Conservation (phyloP, 345 rosid genomes). For the Melaleuca alternifolia region DNA sequence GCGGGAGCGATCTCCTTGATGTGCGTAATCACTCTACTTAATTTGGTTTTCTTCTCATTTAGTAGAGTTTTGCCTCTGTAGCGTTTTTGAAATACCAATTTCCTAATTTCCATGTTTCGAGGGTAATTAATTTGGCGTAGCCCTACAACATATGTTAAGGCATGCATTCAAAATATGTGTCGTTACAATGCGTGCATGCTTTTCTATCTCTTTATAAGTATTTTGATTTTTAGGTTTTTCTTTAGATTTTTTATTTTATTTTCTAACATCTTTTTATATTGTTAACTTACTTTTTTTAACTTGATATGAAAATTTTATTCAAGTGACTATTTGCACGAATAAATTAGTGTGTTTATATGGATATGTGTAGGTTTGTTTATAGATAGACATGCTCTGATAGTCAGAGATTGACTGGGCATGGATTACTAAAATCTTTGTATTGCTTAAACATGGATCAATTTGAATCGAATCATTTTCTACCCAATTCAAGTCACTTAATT, state of each 20-base stretch:
- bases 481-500: no score
- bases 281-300: background rate
- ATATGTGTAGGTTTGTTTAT: no score
- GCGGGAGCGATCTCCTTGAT: background rate
- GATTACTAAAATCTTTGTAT: no score
- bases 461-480: no score
- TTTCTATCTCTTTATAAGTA: background rate
- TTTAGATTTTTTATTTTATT: background rate
- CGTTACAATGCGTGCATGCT: background rate
- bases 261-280: background rate
- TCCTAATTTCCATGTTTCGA: background rate
- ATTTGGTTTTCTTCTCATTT: background rate
- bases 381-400: rapidly evolving
- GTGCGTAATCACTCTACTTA: background rate
- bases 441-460: no score
- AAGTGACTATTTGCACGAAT: background rate
- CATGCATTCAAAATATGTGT: background rate
- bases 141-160: background rate
- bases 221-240: background rate
- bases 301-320: background rate
- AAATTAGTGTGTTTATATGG: background rate
- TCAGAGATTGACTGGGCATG: background rate
- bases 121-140: background rate
- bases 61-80: background rate
- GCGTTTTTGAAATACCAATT: background rate